Evolutionary conservation across 495 filamentous ascomycete genomes (phyloP).

Genomic region (Podospora anserina): DNA sequence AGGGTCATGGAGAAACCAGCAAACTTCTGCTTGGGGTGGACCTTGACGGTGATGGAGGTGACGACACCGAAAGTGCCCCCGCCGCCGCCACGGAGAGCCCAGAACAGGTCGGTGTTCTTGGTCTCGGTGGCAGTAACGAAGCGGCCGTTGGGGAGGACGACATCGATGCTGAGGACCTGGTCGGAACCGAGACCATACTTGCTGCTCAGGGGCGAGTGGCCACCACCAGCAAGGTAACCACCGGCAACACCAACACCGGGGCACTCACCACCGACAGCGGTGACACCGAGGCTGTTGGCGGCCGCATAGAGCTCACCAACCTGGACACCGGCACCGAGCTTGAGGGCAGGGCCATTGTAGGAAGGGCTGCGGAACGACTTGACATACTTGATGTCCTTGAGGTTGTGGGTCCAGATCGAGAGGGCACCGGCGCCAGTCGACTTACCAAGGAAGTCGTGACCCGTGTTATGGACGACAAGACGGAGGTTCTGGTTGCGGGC

Average conservation of each 20-base stretch:
- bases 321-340: slow-evolving; percentile 57
- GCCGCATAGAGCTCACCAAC: slow-evolving; percentile 50
- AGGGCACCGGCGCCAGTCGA: slow-evolving; percentile 48
- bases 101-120: slow-evolving; percentile 48
- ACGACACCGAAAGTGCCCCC: slow-evolving; percentile 53
- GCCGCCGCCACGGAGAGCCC: slow-evolving; percentile 53
- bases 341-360: slow-evolving; percentile 52
- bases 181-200: slow-evolving; percentile 49
- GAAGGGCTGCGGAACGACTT: slow-evolving; percentile 18
- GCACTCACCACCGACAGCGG: slow-evolving; percentile 51
- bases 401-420: slow-evolving; percentile 57
- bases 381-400: slow-evolving; percentile 31
- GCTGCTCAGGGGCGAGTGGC: slow-evolving; percentile 41
- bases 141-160: slow-evolving; percentile 46
- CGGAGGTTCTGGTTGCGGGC: slow-evolving; percentile 56
- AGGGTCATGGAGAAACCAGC: slow-evolving; percentile 37
- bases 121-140: slow-evolving; percentile 42
- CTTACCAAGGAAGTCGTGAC: slow-evolving; percentile 63
- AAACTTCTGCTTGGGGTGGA: slow-evolving; percentile 41
- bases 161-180: slow-evolving; percentile 44
- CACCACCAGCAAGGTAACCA: slow-evolving; percentile 44
- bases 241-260: slow-evolving; percentile 37
- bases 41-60: slow-evolving; percentile 48
- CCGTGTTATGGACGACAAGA: slow-evolving; percentile 64
- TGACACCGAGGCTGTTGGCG: slow-evolving; percentile 46